Base-by-base conservation (phyloP, 2,329 filamentous ascomycete genomes). In the Colletotrichum nymphaeae region DNA sequence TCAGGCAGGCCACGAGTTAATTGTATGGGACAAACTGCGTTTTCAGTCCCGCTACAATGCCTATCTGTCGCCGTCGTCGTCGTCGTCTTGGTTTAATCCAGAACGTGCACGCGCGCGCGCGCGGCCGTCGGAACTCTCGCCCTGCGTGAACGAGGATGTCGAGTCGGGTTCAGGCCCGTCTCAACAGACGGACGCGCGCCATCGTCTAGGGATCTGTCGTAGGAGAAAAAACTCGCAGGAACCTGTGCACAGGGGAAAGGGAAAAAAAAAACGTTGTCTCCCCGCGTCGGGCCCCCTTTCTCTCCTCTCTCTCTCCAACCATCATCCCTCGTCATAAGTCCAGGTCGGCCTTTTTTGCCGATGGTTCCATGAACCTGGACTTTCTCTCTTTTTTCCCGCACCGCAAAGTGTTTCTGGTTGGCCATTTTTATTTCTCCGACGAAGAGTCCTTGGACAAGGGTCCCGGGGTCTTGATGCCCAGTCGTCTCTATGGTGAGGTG, bases 81-180 rank as follows among this genome's bases (percentile, higher is more conserved):
- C 56, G 22, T 28, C 28, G 55, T 57, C n/a, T 19, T n/a, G n/a
- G 9, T 58, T 14, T 35, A n/a, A 30, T 37, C 26, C 19, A 49
- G 56, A 7, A 35, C 26, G 8, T 32, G 19, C 22, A 59, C 16
- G 24, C 24, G 2, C 37, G 42, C 42, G 19, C 42, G 42, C 55
- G 30, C 55, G 30, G 53, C 42, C 42, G 63, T 71, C 62, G 62
- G 56, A 67, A 59, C 68, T 67, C 56, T 67, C 22, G 63, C 53
- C 12, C 24, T 59, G 67, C 60, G 22, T n/a, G 42, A 49, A 49
- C 19, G 42, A 49, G 42, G 42, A 22, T 49, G 22, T 49, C 7
- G 55, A 22, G 32, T 49, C 16, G 30, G 53, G 32, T 42, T 62
- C 30, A 62, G 42, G 42, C 19, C 42, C 42, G 42, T 49, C 42